Evolutionary conservation across 495 filamentous ascomycete species (phyloP), one percentile per base, ranked within the genome.

Genomic region (Lophiostoma macrostomum): DNA sequence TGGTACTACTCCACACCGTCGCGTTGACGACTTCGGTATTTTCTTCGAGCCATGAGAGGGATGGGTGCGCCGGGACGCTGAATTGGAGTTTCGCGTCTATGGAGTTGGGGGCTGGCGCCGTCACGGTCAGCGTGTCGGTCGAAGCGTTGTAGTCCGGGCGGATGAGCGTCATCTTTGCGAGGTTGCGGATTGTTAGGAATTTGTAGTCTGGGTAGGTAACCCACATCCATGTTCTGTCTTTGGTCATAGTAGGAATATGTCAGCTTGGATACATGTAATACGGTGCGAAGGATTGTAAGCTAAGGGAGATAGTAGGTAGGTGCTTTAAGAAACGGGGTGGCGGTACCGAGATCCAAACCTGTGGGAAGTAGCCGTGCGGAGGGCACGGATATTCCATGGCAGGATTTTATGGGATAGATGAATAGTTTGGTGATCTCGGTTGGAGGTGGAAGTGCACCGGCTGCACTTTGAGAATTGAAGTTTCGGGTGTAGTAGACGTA

Each of bases 141-240:
- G 45, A 38, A 43, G 56, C 37, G 25, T 60, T 35, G 48, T 69
- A 62, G 19, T 56, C 41, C 13, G 70, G 69, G 34, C 69, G 63
- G 52, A 73, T 68, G 4, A 73, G 64, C 0, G 70, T 73, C 69
- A 73, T 70, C 35, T 49, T 49, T 11, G 69, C 43, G 30, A 67
- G 34, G 27, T 63, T 29, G 22, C 70, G 69, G 51, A 58, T 73
- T 16, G 70, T 73, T 41, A 70, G 56, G 65, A 73, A 73, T 40
- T 73, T 66, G 20, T 56, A 42, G 40, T 60, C 57, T 2, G 56
- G 52, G 42, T 63, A 60, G 19, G 57, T 56, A 8, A 73, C 56
- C 56, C 70, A 71, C 70, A 73, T 73, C 70, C 70, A 73, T 51
- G 71, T 65, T 2, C 70, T 53, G 48, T 73, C 70, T 48, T n/a